Base-by-base conservation (phyloP, 768 basidiomycete genomes). In the Tubosaeta sp. region DNA sequence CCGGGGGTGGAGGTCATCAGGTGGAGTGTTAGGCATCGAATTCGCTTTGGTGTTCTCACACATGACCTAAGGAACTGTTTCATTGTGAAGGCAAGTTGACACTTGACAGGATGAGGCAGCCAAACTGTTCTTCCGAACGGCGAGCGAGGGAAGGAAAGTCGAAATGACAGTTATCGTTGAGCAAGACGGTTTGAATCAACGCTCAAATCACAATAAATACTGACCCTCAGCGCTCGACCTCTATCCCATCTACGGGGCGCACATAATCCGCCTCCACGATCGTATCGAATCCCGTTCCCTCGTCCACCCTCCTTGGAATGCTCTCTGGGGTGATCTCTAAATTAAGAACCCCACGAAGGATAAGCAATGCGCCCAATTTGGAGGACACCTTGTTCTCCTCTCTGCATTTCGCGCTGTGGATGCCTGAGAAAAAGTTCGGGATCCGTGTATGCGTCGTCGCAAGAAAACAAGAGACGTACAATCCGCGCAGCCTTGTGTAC, bases 331-430 rank as follows among this genome's bases (percentile, higher is more conserved):
- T 63, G 50, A 76, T 71, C 27, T 71, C 61, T 27, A 74, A 55
- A 31, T 70, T 77, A 16, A 90, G 76, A 13, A 92, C 66, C 16
- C 77, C 76, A 39, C 78, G 79, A 7, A 92, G 69, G 34, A 92
- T 70, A 24, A 91, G 67, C 24, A 76, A 64, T 1, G 90, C 89
- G n/a, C 91, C 91, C 7, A 77, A 49, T 63, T 93, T 93, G 11
- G 86, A 88, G 14, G 74, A 76, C 3, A 92, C 81, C n/a, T 74
- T 66, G 67, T 91, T 91, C 46, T 76, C 76, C 64, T 90, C 84
- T 61, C 71, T 82, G 69, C 91, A 94, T 7, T 61, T 64, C 16
- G 76, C 62, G 58, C 84, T 86, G 52, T 81, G 74, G 14, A 90
- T 77, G 60, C 90, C 90, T 92, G 49, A 11, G 27, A 12, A 34